Evolutionary conservation across 2,329 filamentous ascomycete species (phyloP).

Genomic region (Lasiodiplodia citricola): DNA sequence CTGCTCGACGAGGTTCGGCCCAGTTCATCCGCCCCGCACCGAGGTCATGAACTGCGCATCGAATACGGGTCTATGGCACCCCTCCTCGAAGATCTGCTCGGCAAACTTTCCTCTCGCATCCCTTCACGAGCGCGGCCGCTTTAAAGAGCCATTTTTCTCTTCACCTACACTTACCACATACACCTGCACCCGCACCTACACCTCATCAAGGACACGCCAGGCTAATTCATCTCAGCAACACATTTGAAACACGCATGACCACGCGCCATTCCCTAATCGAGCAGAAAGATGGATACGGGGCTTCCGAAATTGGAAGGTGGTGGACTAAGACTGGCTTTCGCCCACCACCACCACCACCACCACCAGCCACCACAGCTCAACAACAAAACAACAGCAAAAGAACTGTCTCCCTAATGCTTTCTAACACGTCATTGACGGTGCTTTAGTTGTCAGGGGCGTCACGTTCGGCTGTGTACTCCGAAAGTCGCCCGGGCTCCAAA

Average conservation of each 20-base stretch:
- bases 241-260: background rate
- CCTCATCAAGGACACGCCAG: background rate
- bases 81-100: conserved; percentile 5
- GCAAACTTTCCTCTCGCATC: conserved; percentile 7
- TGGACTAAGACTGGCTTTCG: background rate
- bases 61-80: background rate
- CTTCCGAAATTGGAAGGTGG: background rate
- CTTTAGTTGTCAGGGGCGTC: background rate
- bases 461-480: background rate
- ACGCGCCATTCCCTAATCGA: background rate
- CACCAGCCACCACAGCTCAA: background rate
- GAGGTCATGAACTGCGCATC: background rate
- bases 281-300: background rate
- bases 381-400: background rate
- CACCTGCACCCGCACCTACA: background rate
- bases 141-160: background rate
- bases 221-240: background rate
- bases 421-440: too few species aligned
- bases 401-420: background rate
- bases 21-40: background rate
- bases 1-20: background rate
- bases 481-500: background rate
- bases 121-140: background rate
- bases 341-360: background rate
- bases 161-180: background rate